These are phyloP conservation scores for Clausena lansium DNA, from an alignment of 345 rosid species.

Conservation along the genomic window DNA sequence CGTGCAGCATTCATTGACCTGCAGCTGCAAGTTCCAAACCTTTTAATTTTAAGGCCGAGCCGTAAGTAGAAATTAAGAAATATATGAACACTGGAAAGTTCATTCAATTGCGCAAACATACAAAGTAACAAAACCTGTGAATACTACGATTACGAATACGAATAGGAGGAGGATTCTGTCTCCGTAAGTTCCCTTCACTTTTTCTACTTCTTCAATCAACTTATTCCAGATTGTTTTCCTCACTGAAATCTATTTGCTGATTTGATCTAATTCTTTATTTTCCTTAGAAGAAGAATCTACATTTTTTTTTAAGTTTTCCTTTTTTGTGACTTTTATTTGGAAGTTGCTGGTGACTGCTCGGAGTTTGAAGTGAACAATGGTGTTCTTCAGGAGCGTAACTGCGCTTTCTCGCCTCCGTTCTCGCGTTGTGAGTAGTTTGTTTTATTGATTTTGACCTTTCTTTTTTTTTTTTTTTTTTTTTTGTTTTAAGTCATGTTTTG, in stretches of 20 bases:
- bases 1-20: neutral
- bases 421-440: constrained; percentile 45
- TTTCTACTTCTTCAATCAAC: neutral
- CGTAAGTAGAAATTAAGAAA: no score
- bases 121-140: no score
- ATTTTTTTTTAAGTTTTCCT: neutral
- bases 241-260: neutral
- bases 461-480: no score
- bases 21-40: no score
- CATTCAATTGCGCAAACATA: no score
- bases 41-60: neutral
- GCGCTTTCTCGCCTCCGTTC: constrained; percentile 68
- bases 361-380: constrained; percentile 42
- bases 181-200: no score
- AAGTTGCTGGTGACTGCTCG: neutral
- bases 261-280: neutral
- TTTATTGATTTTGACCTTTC: neutral
- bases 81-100: no score
- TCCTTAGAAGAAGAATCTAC: neutral
- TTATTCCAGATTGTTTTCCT: neutral
- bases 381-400: constrained; percentile 57
- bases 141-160: neutral
- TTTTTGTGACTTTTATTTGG: neutral
- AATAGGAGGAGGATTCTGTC: neutral
- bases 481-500: neutral